Percentiles rank a stretch among this genome's conserved stretches.
Evolutionary conservation across 768 basidiomycete species (phyloP).

Genomic region (Candolleomyces aberdarensis): DNA sequence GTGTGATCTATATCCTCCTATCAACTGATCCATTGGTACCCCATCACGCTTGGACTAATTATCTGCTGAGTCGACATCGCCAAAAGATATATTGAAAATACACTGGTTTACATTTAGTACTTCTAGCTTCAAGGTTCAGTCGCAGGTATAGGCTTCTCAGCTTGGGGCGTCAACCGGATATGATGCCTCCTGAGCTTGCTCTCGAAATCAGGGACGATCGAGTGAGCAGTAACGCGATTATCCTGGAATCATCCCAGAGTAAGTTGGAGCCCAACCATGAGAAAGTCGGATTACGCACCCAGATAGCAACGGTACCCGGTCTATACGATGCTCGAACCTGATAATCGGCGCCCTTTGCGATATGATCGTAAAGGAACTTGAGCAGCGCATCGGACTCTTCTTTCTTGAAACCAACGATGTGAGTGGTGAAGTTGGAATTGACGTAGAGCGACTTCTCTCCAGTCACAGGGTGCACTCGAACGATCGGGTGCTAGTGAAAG

Average conservation of each 20-base stretch:
- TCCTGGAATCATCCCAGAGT: conserved; percentile 26
- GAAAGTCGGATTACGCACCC: neutral
- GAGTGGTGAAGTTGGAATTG: conserved; percentile 26
- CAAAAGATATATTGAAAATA: too few relatives aligned
- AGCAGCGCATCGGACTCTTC: conserved; percentile 19
- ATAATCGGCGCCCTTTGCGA: conserved; percentile 22
- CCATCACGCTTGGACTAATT: too few relatives aligned
- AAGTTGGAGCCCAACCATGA: too few relatives aligned
- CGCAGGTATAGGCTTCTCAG: conserved; percentile 31
- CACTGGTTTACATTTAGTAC: too few relatives aligned
- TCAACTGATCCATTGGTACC: too few relatives aligned
- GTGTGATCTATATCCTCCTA: too few relatives aligned
- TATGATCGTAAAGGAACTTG: conserved; percentile 21
- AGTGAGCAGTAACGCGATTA: conserved; percentile 47
- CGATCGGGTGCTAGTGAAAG: conserved; percentile 17
- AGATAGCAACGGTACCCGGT: conserved; percentile 19
- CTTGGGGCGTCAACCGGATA: conserved; percentile 47
- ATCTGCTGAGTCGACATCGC: too few relatives aligned
- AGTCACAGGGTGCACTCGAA: conserved; percentile 28
- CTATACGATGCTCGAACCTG: conserved; percentile 23
- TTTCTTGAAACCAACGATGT: conserved; percentile 24
- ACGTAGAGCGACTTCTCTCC: conserved; percentile 22
- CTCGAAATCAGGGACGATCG: conserved; percentile 39
- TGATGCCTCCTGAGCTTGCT: conserved; percentile 36
- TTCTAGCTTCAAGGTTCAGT: too few relatives aligned